Conservation (phyloP, 2,329 filamentous ascomycete genomes). For the Diaporthe helianthi region DNA sequence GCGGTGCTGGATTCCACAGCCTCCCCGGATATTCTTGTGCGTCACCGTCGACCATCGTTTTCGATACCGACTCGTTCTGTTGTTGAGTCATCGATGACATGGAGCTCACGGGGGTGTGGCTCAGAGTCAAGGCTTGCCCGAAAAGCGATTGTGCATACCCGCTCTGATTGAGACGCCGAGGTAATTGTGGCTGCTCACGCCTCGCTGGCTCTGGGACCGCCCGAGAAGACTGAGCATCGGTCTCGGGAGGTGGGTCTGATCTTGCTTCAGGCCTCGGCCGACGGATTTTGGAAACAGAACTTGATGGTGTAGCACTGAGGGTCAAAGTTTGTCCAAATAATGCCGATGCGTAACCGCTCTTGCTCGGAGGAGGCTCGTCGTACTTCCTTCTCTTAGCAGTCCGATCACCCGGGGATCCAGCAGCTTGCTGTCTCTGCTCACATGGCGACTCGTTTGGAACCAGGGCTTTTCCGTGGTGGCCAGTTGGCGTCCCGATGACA, state of each 20-base stretch:
- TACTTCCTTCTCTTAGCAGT: constrained; percentile 51
- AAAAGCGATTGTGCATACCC: constrained; percentile 61
- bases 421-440: constrained; percentile 58
- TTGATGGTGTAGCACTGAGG: constrained; percentile 49
- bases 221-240: not conserved
- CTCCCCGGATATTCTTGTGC: not conserved
- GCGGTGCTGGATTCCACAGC: not conserved
- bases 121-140: constrained; percentile 54
- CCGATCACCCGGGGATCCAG: constrained; percentile 39
- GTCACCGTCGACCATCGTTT: constrained; percentile 1
- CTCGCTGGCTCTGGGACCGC: not conserved
- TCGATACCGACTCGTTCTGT: constrained; percentile 14
- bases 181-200: constrained; percentile 11
- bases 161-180: constrained; percentile 36
- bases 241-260: constrained; percentile 19
- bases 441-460: constrained; percentile 69
- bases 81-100: constrained; percentile 39
- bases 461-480: constrained; percentile 66
- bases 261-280: constrained; percentile 30
- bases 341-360: constrained; percentile 57
- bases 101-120: constrained; percentile 46
- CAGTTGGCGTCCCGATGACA: constrained; percentile 69
- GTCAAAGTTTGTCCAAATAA: constrained; percentile 56
- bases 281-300: constrained; percentile 42
- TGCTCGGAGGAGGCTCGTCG: constrained; percentile 49